Conservation (phyloP, 176 grass and related monocot genomes). For the Lolium perenne region DNA sequence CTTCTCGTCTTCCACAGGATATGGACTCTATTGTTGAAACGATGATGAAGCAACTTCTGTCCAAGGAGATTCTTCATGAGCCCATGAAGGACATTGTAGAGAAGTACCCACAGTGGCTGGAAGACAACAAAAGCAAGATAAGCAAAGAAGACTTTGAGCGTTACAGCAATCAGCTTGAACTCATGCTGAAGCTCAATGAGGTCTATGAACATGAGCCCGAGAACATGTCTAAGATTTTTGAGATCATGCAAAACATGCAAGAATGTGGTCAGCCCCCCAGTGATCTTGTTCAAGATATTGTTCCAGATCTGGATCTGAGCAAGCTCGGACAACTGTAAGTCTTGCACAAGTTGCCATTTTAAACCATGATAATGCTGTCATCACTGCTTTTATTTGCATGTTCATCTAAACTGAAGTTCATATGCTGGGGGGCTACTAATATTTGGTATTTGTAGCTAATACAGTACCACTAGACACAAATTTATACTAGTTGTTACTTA, state of each 20-base stretch:
- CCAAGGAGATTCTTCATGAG: slow-evolving; percentile 95
- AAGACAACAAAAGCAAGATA: slow-evolving; percentile 77
- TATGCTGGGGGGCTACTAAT: neutral
- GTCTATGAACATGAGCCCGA: slow-evolving; percentile 88
- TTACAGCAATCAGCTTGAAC: slow-evolving; percentile 73
- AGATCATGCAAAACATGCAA: slow-evolving; percentile 98
- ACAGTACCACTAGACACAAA: neutral
- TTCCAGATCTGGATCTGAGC: slow-evolving; percentile 84
- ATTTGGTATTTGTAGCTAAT: neutral
- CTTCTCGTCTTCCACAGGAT: slow-evolving; percentile 54
- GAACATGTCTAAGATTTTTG: slow-evolving; percentile 84
- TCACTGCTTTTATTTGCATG: neutral
- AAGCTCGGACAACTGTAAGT: slow-evolving; percentile 92
- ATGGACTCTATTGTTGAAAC: slow-evolving; percentile 96
- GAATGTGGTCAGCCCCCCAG: slow-evolving; percentile 93
- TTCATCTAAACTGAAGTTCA: neutral
- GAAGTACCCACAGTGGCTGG: slow-evolving; percentile 93
- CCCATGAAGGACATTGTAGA: slow-evolving; percentile 97
- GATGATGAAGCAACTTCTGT: slow-evolving; percentile 98
- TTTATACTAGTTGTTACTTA: neutral
- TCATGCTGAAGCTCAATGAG: slow-evolving; percentile 80
- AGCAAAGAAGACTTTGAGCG: slow-evolving; percentile 77
- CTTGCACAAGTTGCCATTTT: neutral
- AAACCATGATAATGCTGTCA: neutral
- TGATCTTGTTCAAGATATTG: slow-evolving; percentile 91